These are phyloP conservation scores for Aspergillus aculeatus DNA, from an alignment of 2,329 filamentous ascomycete species.

Conservation along the genomic window DNA sequence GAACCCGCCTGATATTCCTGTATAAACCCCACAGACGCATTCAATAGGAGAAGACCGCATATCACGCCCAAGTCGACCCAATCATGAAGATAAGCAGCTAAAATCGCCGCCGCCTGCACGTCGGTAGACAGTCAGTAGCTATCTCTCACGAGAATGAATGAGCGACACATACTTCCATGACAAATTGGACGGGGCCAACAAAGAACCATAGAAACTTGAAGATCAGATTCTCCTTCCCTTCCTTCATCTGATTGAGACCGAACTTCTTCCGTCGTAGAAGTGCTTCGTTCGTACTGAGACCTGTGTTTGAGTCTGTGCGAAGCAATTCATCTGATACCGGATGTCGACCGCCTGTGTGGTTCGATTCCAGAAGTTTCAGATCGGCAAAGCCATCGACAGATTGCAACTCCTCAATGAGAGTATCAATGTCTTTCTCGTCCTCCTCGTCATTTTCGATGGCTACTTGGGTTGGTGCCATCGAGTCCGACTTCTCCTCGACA, in stretches of 20 bases:
- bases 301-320: constrained; percentile 69
- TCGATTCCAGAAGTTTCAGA: constrained; percentile 60
- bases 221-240: constrained; percentile 81
- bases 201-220: constrained; percentile 83
- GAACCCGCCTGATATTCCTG: constrained; percentile 89
- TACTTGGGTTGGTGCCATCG: background rate
- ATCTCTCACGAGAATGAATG: constrained; percentile 11
- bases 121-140: constrained; percentile 7
- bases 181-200: constrained; percentile 85
- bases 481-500: background rate
- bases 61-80: constrained; percentile 96
- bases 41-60: constrained; percentile 76
- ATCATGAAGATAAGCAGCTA: constrained; percentile 79
- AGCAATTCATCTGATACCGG: constrained; percentile 72
- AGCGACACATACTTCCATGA: constrained; percentile 71
- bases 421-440: constrained; percentile 68
- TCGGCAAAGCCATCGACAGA: constrained; percentile 26
- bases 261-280: constrained; percentile 64
- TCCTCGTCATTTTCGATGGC: constrained; percentile 1
- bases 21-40: constrained; percentile 80
- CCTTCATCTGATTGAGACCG: constrained; percentile 86
- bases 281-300: constrained; percentile 73
- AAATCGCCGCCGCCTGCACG: constrained; percentile 66
- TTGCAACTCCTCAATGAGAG: constrained; percentile 71
- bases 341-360: constrained; percentile 54